phyloP scores from a whole-genome alignment of 1,139 yeast genomes.

The Candida anutae region DNA sequence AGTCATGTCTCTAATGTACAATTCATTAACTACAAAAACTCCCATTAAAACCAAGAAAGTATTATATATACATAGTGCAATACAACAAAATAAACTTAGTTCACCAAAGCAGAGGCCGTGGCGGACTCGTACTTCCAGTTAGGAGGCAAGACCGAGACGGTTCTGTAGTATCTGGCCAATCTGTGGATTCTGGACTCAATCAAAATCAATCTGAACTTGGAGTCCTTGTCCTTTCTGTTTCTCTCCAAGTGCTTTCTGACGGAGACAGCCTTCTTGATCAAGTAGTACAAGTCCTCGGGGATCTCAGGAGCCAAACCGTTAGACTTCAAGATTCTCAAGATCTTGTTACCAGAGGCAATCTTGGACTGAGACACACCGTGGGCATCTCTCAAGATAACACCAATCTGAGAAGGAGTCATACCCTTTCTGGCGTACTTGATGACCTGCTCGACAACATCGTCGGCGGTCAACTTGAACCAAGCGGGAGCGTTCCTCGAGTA shows the following conservation, averaged over 20 bases:
- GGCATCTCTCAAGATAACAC: conserved; percentile 99
- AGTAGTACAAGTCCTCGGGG: conserved; percentile 99
- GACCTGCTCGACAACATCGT: conserved; percentile 95
- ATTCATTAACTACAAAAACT: too few relatives aligned
- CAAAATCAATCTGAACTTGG: conserved; percentile 99
- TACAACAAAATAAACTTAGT: conserved; percentile 49
- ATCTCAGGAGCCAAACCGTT: conserved; percentile 99
- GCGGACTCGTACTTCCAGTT: conserved; percentile 99
- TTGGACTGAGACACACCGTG: conserved; percentile 99
- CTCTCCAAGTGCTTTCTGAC: conserved; percentile 99
- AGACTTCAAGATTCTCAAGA: conserved; percentile 96
- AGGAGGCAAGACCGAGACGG: conserved; percentile 97
- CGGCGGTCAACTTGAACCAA: conserved; percentile 98
- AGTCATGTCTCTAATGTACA: too few relatives aligned
- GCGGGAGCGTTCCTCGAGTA: conserved; percentile 98
- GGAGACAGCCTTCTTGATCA: conserved; percentile 98
- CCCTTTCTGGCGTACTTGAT: conserved; percentile 99
- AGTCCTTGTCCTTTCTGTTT: conserved; percentile 99
- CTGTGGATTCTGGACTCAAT: conserved; percentile 99
- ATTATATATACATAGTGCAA: not conserved
- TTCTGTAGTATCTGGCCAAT: conserved; percentile 99
- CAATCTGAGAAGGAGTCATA: conserved; percentile 98
- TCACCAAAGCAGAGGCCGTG: conserved; percentile 99
- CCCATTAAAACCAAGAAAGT: too few relatives aligned
- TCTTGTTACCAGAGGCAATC: conserved; percentile 99